Percentiles rank a stretch among this genome's conserved stretches.
These are phyloP conservation scores for Passalora sequoiae DNA, from an alignment of 2,329 filamentous ascomycete genomes.

Conservation along the genomic window DNA sequence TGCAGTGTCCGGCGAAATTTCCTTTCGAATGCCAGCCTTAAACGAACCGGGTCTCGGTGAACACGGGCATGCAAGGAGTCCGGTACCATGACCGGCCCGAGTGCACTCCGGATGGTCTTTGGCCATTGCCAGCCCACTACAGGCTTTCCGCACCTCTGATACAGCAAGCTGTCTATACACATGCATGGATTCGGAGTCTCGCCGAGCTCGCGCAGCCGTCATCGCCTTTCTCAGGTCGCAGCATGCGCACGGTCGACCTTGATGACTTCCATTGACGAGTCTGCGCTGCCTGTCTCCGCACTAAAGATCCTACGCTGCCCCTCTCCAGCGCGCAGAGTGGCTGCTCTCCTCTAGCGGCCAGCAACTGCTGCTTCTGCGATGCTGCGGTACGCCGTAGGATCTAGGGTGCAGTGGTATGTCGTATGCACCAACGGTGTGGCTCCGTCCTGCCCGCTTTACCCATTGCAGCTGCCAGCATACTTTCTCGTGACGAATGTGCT, in stretches of 20 bases:
- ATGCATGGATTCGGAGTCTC: not conserved
- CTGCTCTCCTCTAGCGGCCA: conserved; percentile 2
- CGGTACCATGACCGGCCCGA: no score
- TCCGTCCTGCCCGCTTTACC: conserved; percentile 17
- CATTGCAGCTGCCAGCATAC: conserved; percentile 10
- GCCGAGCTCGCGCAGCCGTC: conserved; percentile 8
- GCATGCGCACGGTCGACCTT: conserved; percentile 5
- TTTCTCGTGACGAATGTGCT: conserved; percentile 15
- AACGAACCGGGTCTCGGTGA: no score
- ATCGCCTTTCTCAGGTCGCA: conserved; percentile 3
- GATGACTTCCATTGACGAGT: conserved; percentile 5
- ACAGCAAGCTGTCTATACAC: no score
- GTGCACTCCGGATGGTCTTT: no score
- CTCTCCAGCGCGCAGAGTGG: not conserved
- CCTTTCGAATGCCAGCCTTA: no score
- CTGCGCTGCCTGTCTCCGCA: conserved; percentile 1
- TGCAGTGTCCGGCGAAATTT: no score
- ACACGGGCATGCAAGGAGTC: no score
- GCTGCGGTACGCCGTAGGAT: conserved; percentile 16
- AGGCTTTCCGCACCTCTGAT: no score
- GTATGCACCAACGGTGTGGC: conserved; percentile 13
- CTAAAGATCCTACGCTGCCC: conserved; percentile 10
- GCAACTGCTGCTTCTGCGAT: not conserved
- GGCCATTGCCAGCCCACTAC: no score
- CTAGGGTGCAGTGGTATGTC: conserved; percentile 8